Base-by-base conservation (phyloP, 805 yeast species). In the Candida chauliodis region DNA sequence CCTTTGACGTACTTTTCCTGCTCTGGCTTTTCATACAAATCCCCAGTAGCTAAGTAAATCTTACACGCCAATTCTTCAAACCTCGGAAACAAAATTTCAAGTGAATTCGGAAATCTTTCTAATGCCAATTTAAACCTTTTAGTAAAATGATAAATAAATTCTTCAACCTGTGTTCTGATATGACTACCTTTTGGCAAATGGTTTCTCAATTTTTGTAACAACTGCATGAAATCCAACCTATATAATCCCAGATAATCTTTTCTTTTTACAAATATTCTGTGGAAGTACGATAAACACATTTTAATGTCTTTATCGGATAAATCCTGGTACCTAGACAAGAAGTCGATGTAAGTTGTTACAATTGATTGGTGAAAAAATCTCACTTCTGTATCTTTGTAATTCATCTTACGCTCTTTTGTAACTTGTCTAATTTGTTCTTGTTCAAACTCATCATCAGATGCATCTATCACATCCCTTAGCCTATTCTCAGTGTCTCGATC, bases 161-260 rank as follows among this genome's bases (percentile, higher is more conserved):
- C 75, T 25, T 78, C 81, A 9, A 84, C 73, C 40, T 82, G 88
- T 21, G 63, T 66, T 41, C 87, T 66, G 3, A 79, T 65, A 11
- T 60, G 53, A 0, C 78, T 59, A 0, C 59, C 45, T 30, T 63
- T 56, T 1, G 78, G 71, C 13, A 80, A 58, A 5, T 81, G 78
- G 22, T 64, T 63, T 19, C 71, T 51, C 13, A 73, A 56, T 26
- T 68, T 70, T 9, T 78, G 63, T 5, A 84, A 60, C 49, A 84
- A 62, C 19, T 73, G 50, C 73, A 91, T 74, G 52, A 93, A 78
- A 54, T 90, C 96, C 23, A 93, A 53, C 36, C 96, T 66, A 49
- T 71, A 81, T 23, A 75, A 60, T 0, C 79, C 65, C 29, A 79
- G 78, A 36, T 69, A 72, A 41, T 84, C 81, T 28, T 77, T 72